A percentile compares a stretch with the other conserved stretches of the same genome.
Conservation (phyloP, 306 rosid genomes). For the Myrica gale region DNA sequence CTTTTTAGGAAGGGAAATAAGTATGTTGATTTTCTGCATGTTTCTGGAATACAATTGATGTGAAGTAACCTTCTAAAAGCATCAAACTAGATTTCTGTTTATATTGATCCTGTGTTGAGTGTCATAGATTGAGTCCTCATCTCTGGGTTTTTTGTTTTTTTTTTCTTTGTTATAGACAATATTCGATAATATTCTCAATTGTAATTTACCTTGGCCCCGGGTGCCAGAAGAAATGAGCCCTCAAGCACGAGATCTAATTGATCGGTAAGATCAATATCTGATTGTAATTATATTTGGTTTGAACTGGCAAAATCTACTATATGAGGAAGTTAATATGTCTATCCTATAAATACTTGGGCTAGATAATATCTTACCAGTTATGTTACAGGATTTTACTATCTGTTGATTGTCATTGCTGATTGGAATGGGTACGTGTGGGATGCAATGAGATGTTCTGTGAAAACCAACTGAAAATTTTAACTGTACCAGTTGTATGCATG, state of each 20-base stretch:
- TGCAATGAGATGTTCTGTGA: too few relatives aligned
- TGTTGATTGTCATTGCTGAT: not conserved
- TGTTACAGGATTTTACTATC: not conserved
- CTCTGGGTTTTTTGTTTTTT: constrained; percentile 9
- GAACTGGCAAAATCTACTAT: constrained; percentile 1
- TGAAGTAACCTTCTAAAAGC: not conserved
- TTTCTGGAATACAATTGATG: not conserved
- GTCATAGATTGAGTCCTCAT: constrained; percentile 23
- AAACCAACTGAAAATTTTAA: too few relatives aligned
- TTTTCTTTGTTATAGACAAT: constrained; percentile 56
- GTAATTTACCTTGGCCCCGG: constrained; percentile 94
- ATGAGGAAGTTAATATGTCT: not conserved
- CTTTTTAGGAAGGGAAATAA: not conserved
- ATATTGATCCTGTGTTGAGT: not conserved
- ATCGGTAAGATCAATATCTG: constrained; percentile 54
- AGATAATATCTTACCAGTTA: not conserved
- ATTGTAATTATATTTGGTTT: constrained; percentile 20
- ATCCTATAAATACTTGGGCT: not conserved
- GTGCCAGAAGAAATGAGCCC: constrained; percentile 84
- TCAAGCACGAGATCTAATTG: constrained; percentile 86
- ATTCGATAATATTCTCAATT: constrained; percentile 92
- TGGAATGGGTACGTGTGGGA: too few relatives aligned
- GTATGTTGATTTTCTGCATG: not conserved
- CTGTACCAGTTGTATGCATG: not conserved
- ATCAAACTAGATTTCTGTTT: not conserved